These are phyloP conservation scores for Lojkania enalia DNA, from an alignment of 2,329 filamentous ascomycete species.

Conservation along the genomic window DNA sequence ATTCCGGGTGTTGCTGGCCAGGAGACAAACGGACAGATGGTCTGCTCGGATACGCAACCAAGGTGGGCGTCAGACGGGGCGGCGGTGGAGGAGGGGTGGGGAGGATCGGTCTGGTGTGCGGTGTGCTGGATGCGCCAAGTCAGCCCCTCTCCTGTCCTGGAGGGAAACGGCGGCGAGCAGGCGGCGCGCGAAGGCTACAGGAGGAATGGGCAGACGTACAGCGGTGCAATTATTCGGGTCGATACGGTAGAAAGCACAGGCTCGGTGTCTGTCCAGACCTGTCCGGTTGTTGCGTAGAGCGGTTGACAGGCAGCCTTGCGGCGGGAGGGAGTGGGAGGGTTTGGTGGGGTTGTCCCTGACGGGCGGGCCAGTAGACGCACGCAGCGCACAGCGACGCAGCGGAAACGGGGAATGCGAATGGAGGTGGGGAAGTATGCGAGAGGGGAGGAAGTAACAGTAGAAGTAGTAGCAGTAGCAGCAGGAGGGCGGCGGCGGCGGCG, in stretches of 20 bases:
- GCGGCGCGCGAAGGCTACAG: neutral
- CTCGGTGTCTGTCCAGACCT: no score
- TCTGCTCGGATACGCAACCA: no score
- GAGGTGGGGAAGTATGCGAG: neutral
- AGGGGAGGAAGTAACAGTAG: neutral
- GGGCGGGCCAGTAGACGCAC: no score
- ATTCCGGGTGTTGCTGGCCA: neutral
- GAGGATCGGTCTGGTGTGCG: neutral
- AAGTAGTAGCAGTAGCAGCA: neutral
- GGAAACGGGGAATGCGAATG: constrained; percentile 19
- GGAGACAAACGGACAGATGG: neutral
- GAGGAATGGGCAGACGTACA: constrained; percentile 1
- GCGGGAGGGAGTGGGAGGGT: constrained; percentile 6
- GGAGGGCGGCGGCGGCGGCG: neutral
- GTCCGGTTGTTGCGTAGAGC: constrained; percentile 24
- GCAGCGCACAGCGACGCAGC: no score
- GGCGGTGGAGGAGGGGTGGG: constrained; percentile 1
- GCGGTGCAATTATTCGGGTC: no score
- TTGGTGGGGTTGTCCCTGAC: constrained; percentile 11
- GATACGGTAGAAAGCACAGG: no score
- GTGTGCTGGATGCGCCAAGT: neutral
- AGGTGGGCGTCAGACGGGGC: constrained; percentile 7
- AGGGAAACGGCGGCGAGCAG: neutral
- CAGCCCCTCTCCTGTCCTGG: neutral
- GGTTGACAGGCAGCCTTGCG: constrained; percentile 3